phyloP scores from a whole-genome alignment of 257 asterid species.

The Sherardia arvensis region DNA sequence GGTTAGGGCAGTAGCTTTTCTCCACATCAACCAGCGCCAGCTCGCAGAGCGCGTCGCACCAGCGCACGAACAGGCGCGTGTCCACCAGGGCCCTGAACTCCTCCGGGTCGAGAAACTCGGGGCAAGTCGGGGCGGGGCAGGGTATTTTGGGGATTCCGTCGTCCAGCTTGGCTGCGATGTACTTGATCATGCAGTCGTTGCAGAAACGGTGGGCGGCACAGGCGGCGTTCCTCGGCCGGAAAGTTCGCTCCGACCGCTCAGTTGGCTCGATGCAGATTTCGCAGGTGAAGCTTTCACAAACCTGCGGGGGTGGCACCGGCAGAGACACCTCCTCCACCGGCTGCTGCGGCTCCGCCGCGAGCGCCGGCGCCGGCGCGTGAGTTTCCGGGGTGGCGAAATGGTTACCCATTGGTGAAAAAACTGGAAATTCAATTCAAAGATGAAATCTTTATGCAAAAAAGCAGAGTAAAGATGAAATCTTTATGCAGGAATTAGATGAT shows the following conservation, averaged over 20 bases:
- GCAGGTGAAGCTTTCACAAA: slow-evolving; percentile 27
- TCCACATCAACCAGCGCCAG: slow-evolving; percentile 26
- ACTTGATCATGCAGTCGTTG: slow-evolving; percentile 49
- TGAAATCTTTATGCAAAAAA: background rate
- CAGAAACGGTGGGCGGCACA: slow-evolving; percentile 56
- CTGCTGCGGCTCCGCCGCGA: background rate
- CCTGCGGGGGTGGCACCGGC: background rate
- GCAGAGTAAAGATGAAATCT: background rate
- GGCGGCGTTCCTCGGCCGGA: slow-evolving; percentile 10
- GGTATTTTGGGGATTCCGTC: slow-evolving; percentile 34
- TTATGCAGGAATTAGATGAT: background rate
- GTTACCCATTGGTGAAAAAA: slow-evolving; percentile 11
- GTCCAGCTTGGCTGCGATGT: slow-evolving; percentile 52
- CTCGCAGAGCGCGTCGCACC: slow-evolving; percentile 69
- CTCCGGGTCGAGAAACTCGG: slow-evolving; percentile 39
- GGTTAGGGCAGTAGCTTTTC: slow-evolving; percentile 47
- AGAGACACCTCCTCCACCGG: background rate
- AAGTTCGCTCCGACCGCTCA: slow-evolving; percentile 7
- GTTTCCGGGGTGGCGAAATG: background rate
- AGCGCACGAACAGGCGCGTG: slow-evolving; percentile 36
- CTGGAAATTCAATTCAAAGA: background rate
- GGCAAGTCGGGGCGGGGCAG: slow-evolving; percentile 56
- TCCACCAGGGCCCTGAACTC: slow-evolving; percentile 33
- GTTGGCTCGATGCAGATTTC: slow-evolving; percentile 58
- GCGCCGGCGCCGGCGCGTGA: slow-evolving; percentile 2